Conservation (phyloP, 768 basidiomycete species). For the Polyporus arcularius region DNA sequence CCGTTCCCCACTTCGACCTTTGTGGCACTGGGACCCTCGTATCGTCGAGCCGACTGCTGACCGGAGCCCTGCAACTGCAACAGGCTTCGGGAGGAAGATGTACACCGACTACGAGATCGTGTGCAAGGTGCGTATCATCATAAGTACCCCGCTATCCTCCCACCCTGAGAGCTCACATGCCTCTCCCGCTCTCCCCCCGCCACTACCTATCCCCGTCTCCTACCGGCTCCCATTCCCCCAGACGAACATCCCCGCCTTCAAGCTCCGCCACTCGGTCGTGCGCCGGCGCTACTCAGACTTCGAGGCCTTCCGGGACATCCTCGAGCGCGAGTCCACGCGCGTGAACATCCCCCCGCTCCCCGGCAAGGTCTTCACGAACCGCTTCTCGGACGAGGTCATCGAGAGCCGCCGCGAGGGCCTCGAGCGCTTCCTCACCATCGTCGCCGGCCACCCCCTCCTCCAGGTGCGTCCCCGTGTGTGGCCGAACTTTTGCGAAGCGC, state of each 20-base stretch:
- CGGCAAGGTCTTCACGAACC: slow-evolving; percentile 97
- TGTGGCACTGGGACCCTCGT: too few species aligned
- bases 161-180: background rate
- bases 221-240: slow-evolving; percentile 29
- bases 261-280: slow-evolving; percentile 73
- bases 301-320: slow-evolving; percentile 93
- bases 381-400: slow-evolving; percentile 98
- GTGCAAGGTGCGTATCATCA: slow-evolving; percentile 72
- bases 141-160: background rate
- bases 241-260: slow-evolving; percentile 99
- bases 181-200: background rate
- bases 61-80: background rate
- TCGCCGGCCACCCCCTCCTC: slow-evolving; percentile 94
- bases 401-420: slow-evolving; percentile 89
- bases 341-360: slow-evolving; percentile 98
- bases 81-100: slow-evolving; percentile 97
- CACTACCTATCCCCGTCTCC: background rate
- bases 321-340: slow-evolving; percentile 94
- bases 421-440: slow-evolving; percentile 92
- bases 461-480: slow-evolving; percentile 57
- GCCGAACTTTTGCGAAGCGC: background rate
- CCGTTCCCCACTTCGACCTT: too few species aligned
- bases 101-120: slow-evolving; percentile 99
- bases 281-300: slow-evolving; percentile 67
- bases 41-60: background rate